Base-by-base conservation (phyloP, 345 rosid genomes). In the Conringia planisiliqua region DNA sequence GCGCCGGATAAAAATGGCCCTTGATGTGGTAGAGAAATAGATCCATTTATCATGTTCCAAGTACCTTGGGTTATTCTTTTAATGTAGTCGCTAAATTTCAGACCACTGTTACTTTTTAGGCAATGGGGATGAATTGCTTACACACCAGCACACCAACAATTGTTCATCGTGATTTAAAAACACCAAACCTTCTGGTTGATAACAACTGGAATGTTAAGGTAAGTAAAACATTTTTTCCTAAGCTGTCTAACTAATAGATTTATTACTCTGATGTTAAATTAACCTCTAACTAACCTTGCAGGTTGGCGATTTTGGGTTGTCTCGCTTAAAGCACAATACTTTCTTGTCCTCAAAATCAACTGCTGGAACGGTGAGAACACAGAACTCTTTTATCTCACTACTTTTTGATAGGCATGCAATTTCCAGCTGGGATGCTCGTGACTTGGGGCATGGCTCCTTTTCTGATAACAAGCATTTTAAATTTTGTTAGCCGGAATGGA, bases 141-240 rank as follows among this genome's bases (percentile, higher is more conserved):
- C 99, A 96, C 82, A 78, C 95, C 48, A 92, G 99, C 83, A 77
- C 46, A 52, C 99, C 99, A 5, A 96, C 98, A 68, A 92, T 96
- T 73, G 99, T 96, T 76, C 99, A 96, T 78, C 89, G 99, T 39
- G 99, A 96, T 88, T 73, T 96, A 81, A 96, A 96, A 83, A 90
- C 99, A 56, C 99, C 97, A 43, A 96, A 96, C 80, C 99, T 96
- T 76, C 80, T 96, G 79, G 99, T 92, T 82, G 99, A 96, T 85
- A 84, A 87, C 79, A 92, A 96, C 84, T 96, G 99, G 99, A 96
- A 81, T 80, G 98, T 96, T 64, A 96, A 96, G 93, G 99, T 88
- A 83, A 9, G 32, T 57, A 29, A 7, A 40, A 42, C 10, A 27
- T 27, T 18, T 50, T 42, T 73, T 22, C 16, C 14, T 9, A 36